Evolutionary conservation across 2,329 filamentous ascomycete species (phyloP).

Genomic region (Talaromyces sp.): DNA sequence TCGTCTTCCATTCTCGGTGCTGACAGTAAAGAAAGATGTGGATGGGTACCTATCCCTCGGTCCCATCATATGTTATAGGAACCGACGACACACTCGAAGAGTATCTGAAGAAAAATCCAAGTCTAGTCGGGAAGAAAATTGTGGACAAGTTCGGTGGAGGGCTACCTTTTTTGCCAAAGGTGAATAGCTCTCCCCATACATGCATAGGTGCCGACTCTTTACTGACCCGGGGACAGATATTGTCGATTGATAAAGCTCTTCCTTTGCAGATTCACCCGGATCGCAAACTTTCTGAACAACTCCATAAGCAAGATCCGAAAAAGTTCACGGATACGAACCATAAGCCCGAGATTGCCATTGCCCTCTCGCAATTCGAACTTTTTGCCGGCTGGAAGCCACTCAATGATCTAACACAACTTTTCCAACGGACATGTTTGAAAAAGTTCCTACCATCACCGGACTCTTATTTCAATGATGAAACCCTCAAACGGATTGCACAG

Average conservation of each 20-base stretch:
- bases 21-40: constrained; percentile 50
- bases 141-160: constrained; percentile 59
- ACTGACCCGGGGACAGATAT: constrained; percentile 44
- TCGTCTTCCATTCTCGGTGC: background rate
- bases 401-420: constrained; percentile 53
- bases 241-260: constrained; percentile 70
- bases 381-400: constrained; percentile 71
- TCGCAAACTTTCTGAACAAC: constrained; percentile 58
- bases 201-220: background rate
- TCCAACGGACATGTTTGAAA: constrained; percentile 51
- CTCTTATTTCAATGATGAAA: constrained; percentile 51
- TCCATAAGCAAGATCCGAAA: constrained; percentile 60
- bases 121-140: constrained; percentile 59
- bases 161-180: constrained; percentile 68
- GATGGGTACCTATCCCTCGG: constrained; percentile 71
- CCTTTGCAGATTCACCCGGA: constrained; percentile 71
- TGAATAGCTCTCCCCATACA: constrained; percentile 20
- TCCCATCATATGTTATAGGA: constrained; percentile 59
- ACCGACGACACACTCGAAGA: constrained; percentile 61
- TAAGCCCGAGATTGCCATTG: constrained; percentile 74
- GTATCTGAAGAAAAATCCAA: constrained; percentile 58
- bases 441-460: constrained; percentile 48
- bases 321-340: constrained; percentile 69
- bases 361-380: constrained; percentile 65
- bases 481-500: constrained; percentile 53